Evolutionary conservation across 2,329 filamentous ascomycete species (phyloP).

Genomic region (Neofusicoccum laricinum): DNA sequence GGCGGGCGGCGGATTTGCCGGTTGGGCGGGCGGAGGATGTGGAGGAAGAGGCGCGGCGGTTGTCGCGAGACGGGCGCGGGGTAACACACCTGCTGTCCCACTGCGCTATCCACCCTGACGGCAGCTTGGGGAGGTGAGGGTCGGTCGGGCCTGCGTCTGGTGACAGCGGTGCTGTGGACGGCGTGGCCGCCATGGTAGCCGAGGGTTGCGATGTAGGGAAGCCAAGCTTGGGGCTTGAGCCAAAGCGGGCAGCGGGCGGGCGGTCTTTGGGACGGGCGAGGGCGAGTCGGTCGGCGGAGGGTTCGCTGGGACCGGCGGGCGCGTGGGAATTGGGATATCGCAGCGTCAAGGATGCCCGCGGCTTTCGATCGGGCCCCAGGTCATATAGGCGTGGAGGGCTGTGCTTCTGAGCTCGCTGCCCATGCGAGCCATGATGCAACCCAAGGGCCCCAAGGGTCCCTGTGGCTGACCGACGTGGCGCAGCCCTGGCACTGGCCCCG

Average conservation of each 20-base stretch:
- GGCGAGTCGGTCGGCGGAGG: not conserved
- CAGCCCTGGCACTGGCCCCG: no score
- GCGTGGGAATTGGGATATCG: not conserved
- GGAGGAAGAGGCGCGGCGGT: not conserved
- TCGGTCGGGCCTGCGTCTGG: conserved; percentile 40
- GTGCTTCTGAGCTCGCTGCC: conserved; percentile 12
- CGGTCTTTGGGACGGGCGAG: not conserved
- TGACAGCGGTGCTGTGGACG: conserved; percentile 20
- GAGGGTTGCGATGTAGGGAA: not conserved
- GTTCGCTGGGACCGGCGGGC: not conserved
- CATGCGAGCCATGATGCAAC: conserved; percentile 3
- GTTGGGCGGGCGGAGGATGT: not conserved
- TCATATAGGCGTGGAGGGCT: conserved; percentile 12
- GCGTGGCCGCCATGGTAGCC: conserved; percentile 13
- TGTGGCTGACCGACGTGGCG: conserved; percentile 8
- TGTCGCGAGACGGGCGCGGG: not conserved
- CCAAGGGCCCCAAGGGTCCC: conserved; percentile 2
- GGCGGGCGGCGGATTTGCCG: conserved; percentile 21
- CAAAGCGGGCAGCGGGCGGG: conserved; percentile 3
- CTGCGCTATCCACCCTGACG: conserved; percentile 40
- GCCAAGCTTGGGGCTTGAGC: not conserved
- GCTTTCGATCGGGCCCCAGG: conserved; percentile 3
- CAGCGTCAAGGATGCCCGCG: conserved; percentile 2
- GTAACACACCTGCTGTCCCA: conserved; percentile 37
- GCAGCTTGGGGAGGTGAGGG: conserved; percentile 35